phyloP scores from a whole-genome alignment of 345 rosid genomes.

The Laguncularia racemosa region DNA sequence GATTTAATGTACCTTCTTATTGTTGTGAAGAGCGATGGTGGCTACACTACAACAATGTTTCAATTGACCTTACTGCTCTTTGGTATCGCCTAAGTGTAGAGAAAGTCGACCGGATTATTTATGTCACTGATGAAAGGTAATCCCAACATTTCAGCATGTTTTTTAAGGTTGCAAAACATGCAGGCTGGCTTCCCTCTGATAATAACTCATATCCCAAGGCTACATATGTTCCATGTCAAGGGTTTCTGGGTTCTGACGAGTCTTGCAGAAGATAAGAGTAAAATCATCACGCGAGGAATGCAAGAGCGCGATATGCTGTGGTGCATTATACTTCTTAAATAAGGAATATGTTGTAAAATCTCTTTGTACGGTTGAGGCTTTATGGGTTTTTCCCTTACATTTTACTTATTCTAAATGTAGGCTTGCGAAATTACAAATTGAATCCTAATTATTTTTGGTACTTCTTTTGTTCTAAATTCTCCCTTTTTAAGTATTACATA shows the following conservation, averaged over 20 bases:
- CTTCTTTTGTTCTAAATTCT: too few species aligned
- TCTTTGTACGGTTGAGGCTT: too few species aligned
- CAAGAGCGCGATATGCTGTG: too few species aligned
- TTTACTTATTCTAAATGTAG: too few species aligned
- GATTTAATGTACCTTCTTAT: constrained; percentile 80
- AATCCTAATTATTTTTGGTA: too few species aligned
- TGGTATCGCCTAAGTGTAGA: constrained; percentile 96
- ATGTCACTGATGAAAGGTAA: constrained; percentile 97
- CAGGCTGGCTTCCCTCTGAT: constrained; percentile 78
- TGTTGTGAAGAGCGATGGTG: constrained; percentile 95
- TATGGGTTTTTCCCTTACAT: too few species aligned
- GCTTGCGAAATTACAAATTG: too few species aligned
- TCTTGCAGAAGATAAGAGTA: not conserved
- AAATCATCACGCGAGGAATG: too few species aligned
- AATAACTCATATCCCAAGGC: constrained; percentile 51
- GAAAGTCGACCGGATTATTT: constrained; percentile 92
- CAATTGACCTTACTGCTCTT: constrained; percentile 89
- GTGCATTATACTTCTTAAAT: too few species aligned
- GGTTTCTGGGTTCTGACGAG: not conserved
- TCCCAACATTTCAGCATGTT: constrained; percentile 88
- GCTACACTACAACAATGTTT: constrained; percentile 91
- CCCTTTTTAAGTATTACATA: too few species aligned
- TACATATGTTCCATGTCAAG: constrained; percentile 56
- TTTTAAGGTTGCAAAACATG: constrained; percentile 81
- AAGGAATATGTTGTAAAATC: too few species aligned